phyloP scores from a whole-genome alignment of 2,329 filamentous ascomycete species.

The Rutstroemia sp. region DNA sequence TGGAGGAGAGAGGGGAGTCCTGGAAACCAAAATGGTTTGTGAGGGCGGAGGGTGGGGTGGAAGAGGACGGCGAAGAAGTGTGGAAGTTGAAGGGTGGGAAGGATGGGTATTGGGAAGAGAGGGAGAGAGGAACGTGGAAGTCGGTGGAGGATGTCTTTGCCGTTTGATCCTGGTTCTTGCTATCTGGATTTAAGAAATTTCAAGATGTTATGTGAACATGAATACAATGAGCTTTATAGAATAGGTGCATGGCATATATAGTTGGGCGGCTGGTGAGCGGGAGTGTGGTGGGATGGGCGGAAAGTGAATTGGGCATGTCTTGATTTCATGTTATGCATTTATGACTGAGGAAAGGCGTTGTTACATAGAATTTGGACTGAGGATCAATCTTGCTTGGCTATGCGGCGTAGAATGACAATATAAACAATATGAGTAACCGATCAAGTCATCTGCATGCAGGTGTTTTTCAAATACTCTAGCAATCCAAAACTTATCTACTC shows the following conservation, averaged over 20 bases:
- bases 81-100: constrained; percentile 74
- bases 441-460: too few species aligned
- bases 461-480: too few species aligned
- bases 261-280: background rate
- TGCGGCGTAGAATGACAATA: too few species aligned
- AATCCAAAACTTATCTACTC: too few species aligned
- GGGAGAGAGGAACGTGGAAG: constrained; percentile 57
- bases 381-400: too few species aligned
- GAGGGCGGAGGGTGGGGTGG: constrained; percentile 50
- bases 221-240: background rate
- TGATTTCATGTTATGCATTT: too few species aligned
- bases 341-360: too few species aligned
- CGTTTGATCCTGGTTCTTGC: constrained; percentile 3
- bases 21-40: constrained; percentile 82
- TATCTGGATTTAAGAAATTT: too few species aligned
- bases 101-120: constrained; percentile 91
- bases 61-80: constrained; percentile 58
- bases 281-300: background rate
- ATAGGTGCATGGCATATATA: background rate
- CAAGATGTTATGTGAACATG: background rate
- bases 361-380: too few species aligned
- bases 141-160: constrained; percentile 46
- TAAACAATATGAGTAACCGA: too few species aligned
- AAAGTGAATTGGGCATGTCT: background rate
- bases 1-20: constrained; percentile 67